phyloP scores from a whole-genome alignment of 345 rosid genomes.

The Moricandia moricandioides region DNA sequence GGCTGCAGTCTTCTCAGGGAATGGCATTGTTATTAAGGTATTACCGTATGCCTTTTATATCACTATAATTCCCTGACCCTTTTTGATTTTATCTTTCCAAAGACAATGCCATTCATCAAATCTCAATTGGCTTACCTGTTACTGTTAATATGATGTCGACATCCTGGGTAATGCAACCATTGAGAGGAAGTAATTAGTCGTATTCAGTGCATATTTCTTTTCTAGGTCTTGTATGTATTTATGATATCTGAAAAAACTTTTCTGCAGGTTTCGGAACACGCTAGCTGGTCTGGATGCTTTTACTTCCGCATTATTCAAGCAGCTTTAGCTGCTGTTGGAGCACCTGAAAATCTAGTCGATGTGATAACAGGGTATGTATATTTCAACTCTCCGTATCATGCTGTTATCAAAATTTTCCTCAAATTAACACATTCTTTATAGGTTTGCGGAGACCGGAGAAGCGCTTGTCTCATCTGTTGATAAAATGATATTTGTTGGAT shows the following conservation, averaged over 20 bases:
- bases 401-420: conserved; percentile 11
- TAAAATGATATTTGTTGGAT: conserved; percentile 94
- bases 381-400: background rate
- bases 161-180: background rate
- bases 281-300: conserved; percentile 96
- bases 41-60: background rate
- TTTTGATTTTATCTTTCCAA: background rate
- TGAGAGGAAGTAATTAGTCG: conserved; percentile 4
- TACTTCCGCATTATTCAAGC: conserved; percentile 90
- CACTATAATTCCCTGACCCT: background rate
- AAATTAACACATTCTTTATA: conserved; percentile 28
- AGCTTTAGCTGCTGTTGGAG: conserved; percentile 94
- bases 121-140: conserved; percentile 12
- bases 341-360: conserved; percentile 94
- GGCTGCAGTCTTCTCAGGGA: conserved; percentile 96
- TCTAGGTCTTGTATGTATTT: conserved; percentile 19
- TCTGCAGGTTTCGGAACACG: conserved; percentile 84
- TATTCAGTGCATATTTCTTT: background rate
- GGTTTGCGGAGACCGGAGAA: conserved; percentile 97
- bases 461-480: conserved; percentile 90
- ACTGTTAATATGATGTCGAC: conserved; percentile 9
- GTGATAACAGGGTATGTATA: conserved; percentile 81
- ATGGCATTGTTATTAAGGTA: conserved; percentile 91
- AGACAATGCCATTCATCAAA: conserved; percentile 4
- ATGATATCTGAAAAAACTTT: conserved; percentile 11